Evolutionary conservation across 2,329 filamentous ascomycete genomes (phyloP).

Genomic region (Alternaria angustiovoidea): DNA sequence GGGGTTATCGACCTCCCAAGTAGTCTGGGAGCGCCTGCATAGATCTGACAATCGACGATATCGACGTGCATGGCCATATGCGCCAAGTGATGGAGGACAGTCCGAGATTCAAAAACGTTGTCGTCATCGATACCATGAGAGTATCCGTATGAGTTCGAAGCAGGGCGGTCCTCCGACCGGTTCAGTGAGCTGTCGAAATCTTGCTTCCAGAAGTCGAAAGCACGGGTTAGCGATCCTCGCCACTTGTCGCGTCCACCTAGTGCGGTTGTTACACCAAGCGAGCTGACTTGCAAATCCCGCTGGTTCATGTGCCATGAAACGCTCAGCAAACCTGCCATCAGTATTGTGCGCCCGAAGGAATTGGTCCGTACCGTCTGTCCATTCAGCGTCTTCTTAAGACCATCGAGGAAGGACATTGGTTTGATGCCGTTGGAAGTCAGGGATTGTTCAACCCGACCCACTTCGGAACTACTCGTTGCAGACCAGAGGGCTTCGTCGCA

Average conservation of each 20-base stretch:
- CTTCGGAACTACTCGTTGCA: constrained; percentile 85
- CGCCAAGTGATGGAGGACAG: constrained; percentile 88
- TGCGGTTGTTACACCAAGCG: constrained; percentile 79
- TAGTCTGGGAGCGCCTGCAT: constrained; percentile 83
- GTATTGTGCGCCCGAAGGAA: constrained; percentile 87
- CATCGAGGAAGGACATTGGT: constrained; percentile 86
- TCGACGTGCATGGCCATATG: constrained; percentile 99
- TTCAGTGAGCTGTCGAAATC: constrained; percentile 86
- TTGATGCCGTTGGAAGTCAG: constrained; percentile 83
- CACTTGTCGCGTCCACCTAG: constrained; percentile 90
- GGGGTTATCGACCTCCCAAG: constrained; percentile 85
- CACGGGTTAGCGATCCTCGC: constrained; percentile 82
- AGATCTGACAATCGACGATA: constrained; percentile 97
- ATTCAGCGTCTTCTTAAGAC: constrained; percentile 86
- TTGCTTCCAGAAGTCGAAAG: constrained; percentile 92
- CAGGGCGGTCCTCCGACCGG: constrained; percentile 55
- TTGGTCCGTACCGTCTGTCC: constrained; percentile 89
- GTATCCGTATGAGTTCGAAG: constrained; percentile 42
- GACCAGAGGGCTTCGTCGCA: constrained; percentile 95
- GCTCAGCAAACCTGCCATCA: constrained; percentile 93
- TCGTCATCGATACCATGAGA: constrained; percentile 61
- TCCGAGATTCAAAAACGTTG: constrained; percentile 85
- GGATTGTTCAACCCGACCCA: constrained; percentile 81
- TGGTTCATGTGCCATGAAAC: constrained; percentile 99
- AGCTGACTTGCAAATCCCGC: constrained; percentile 89